A percentile compares a stretch with the other conserved stretches of the same genome.
phyloP scores from a whole-genome alignment of 2,329 filamentous ascomycete species.

The Cytospora piceae region DNA sequence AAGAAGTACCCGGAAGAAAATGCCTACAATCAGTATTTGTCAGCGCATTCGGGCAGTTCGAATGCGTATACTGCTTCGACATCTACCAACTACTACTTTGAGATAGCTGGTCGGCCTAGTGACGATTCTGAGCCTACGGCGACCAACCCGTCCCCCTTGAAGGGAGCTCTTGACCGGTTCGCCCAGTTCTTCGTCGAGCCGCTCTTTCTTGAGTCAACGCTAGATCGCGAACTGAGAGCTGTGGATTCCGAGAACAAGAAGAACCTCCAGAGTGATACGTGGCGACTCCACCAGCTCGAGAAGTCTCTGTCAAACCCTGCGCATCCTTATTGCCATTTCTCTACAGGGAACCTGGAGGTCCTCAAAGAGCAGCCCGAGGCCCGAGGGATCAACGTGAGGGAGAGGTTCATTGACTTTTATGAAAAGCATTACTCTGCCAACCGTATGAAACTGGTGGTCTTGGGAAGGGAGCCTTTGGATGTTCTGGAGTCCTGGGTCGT shows the following conservation, averaged over 20 bases:
- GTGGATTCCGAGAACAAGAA: slow-evolving; percentile 98
- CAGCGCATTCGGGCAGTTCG: slow-evolving; percentile 85
- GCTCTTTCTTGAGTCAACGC: slow-evolving; percentile 79
- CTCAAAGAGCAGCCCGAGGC: slow-evolving; percentile 81
- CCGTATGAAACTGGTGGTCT: slow-evolving; percentile 86
- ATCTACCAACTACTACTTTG: slow-evolving; percentile 98
- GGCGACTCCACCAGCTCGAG: slow-evolving; percentile 85
- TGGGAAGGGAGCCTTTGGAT: slow-evolving; percentile 82
- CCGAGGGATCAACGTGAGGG: slow-evolving; percentile 79
- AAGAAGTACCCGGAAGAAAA: slow-evolving; percentile 97
- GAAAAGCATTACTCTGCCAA: slow-evolving; percentile 90
- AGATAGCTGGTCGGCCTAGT: slow-evolving; percentile 80
- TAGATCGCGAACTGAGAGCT: slow-evolving; percentile 84
- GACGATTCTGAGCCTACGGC: slow-evolving; percentile 61
- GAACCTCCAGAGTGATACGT: slow-evolving; percentile 88
- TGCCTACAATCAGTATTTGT: slow-evolving; percentile 91
- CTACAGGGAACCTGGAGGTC: slow-evolving; percentile 85
- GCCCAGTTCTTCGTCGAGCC: slow-evolving; percentile 92
- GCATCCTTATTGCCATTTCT: slow-evolving; percentile 90
- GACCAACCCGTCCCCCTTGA: slow-evolving; percentile 63
- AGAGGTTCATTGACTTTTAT: slow-evolving; percentile 93
- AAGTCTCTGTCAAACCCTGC: slow-evolving; percentile 86
- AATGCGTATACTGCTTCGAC: slow-evolving; percentile 94
- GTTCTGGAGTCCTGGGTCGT: slow-evolving; percentile 81
- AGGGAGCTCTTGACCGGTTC: slow-evolving; percentile 86